A percentile compares a stretch with the other conserved stretches of the same genome.
Evolutionary conservation across 768 basidiomycete species (phyloP).

Genomic region (Mycena indigotica): DNA sequence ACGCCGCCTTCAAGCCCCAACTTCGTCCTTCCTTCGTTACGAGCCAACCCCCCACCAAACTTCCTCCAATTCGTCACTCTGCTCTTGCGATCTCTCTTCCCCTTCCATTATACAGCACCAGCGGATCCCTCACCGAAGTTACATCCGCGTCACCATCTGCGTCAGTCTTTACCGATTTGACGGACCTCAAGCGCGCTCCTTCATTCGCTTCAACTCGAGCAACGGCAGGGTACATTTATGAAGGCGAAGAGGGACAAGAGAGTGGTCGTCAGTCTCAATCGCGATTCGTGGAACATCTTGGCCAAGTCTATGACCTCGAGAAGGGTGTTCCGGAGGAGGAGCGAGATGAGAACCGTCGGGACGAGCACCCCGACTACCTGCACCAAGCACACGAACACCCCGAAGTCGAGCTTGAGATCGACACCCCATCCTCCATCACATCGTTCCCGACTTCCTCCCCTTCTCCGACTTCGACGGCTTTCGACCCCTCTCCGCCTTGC

Average conservation of each 20-base stretch:
- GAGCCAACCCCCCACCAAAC: too few relatives aligned
- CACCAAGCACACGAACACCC: slow-evolving; percentile 26
- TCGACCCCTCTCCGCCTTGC: neutral
- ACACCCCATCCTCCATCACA: slow-evolving; percentile 34
- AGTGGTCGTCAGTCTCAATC: neutral
- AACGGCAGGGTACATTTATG: neutral
- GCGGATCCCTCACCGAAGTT: slow-evolving; percentile 4
- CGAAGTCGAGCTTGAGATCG: slow-evolving; percentile 13
- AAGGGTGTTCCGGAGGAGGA: neutral
- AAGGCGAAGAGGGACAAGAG: neutral
- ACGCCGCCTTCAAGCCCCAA: slow-evolving; percentile 15
- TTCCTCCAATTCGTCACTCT: neutral
- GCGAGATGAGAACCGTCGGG: neutral
- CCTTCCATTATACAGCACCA: slow-evolving; percentile 2
- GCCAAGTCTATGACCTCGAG: neutral
- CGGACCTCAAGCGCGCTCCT: slow-evolving; percentile 4
- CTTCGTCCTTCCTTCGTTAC: too few relatives aligned
- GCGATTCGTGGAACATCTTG: neutral
- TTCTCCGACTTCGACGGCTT: neutral
- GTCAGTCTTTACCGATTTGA: neutral
- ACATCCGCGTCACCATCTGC: neutral
- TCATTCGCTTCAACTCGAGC: slow-evolving; percentile 3
- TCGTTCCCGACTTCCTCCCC: slow-evolving; percentile 27
- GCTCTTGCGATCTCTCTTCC: neutral
- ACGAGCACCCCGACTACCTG: neutral